phyloP scores from a whole-genome alignment of 805 yeast species.

The Scheffersomyces stipitis region DNA sequence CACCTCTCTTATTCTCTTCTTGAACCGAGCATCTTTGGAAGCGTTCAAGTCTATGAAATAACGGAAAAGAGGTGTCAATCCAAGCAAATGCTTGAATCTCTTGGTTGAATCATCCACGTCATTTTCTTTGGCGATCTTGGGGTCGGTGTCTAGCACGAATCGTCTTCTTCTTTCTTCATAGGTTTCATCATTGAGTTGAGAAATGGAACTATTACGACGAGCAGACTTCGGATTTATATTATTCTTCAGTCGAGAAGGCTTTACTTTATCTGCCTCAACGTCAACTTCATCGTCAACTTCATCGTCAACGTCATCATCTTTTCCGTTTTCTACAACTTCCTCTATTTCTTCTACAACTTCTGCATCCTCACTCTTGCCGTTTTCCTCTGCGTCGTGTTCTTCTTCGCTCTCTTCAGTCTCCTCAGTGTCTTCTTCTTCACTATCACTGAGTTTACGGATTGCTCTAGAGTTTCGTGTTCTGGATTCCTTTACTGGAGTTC shows the following conservation, averaged over 20 bases:
- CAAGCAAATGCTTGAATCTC: slow-evolving; percentile 77
- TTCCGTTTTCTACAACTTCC: background rate
- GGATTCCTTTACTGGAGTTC: no score
- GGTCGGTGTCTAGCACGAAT: slow-evolving; percentile 52
- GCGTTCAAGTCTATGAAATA: slow-evolving; percentile 84
- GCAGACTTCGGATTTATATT: background rate
- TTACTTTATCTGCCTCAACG: background rate
- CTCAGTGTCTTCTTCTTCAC: no score
- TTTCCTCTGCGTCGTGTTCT: background rate
- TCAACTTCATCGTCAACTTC: background rate
- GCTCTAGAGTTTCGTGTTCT: no score
- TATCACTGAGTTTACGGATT: no score
- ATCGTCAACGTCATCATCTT: background rate
- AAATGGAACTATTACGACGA: background rate
- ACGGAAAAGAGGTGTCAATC: slow-evolving; percentile 81
- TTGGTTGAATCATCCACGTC: slow-evolving; percentile 66
- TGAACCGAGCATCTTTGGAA: slow-evolving; percentile 71
- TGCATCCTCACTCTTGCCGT: background rate
- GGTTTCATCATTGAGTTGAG: slow-evolving; percentile 7
- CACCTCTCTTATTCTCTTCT: slow-evolving; percentile 54
- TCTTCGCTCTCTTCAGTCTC: no score
- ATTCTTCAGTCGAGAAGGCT: background rate
- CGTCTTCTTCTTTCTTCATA: slow-evolving; percentile 44
- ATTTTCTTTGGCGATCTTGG: slow-evolving; percentile 53
- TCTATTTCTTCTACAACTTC: background rate